Evolutionary conservation across 148 eudicot species (phyloP).

Genomic region (Mesembryanthemum crystallinum): DNA sequence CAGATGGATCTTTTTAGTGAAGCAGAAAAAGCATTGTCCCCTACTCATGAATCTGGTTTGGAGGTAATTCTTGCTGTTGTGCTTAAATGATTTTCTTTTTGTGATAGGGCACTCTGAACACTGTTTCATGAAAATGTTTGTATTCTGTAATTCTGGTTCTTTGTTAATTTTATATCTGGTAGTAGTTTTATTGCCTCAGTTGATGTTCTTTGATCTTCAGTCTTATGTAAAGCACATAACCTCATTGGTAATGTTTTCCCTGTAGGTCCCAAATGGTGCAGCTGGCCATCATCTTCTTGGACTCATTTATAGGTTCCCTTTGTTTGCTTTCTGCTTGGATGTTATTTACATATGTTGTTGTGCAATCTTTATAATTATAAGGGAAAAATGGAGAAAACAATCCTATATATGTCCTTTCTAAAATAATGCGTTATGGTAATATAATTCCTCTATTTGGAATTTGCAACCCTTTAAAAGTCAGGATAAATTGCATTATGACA

Average conservation of each 20-base stretch:
- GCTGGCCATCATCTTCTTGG: constrained; percentile 99
- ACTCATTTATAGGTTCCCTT: constrained; percentile 71
- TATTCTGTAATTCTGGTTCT: not conserved
- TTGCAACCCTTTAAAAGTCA: too few species aligned
- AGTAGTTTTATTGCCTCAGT: not conserved
- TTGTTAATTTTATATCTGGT: not conserved
- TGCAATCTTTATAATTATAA: not conserved
- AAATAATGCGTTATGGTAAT: not conserved
- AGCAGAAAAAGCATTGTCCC: constrained; percentile 78
- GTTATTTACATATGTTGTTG: not conserved
- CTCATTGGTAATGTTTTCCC: not conserved
- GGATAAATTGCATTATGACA: too few species aligned
- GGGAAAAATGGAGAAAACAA: not conserved
- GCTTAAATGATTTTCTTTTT: not conserved
- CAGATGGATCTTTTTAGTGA: constrained; percentile 89
- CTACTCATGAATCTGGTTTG: constrained; percentile 65
- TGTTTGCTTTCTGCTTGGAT: constrained; percentile 8
- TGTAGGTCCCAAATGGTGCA: constrained; percentile 90
- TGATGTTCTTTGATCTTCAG: not conserved
- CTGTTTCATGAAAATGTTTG: not conserved
- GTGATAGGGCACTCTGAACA: not conserved
- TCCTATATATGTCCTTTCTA: not conserved
- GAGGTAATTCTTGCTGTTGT: constrained; percentile 55
- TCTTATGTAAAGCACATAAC: not conserved
- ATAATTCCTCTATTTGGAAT: too few species aligned